Conservation (phyloP, 768 basidiomycete species). For the Cystofilobasidium bisporidii region DNA sequence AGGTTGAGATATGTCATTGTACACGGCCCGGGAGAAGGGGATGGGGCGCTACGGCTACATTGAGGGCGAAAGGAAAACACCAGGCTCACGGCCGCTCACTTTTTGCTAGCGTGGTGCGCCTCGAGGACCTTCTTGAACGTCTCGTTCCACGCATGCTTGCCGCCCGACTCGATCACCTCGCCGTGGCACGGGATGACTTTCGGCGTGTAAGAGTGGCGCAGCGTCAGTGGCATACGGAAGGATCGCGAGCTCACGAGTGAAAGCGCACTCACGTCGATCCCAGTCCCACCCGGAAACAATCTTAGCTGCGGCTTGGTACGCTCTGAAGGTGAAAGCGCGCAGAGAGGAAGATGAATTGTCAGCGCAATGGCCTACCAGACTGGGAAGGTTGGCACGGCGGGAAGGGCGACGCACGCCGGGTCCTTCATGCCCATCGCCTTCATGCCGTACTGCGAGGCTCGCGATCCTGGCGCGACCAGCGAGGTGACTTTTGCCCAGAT, state of each 20-base stretch:
- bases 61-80: too few relatives aligned
- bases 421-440: conserved; percentile 27
- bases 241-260: too few relatives aligned
- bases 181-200: conserved; percentile 42
- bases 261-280: conserved; percentile 63
- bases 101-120: not conserved
- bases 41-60: too few relatives aligned
- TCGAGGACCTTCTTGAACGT: conserved; percentile 5
- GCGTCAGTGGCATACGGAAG: too few relatives aligned
- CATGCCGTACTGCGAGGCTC: not conserved
- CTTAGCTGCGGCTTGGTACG: conserved; percentile 43
- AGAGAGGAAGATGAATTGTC: not conserved
- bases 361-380: too few relatives aligned
- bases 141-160: conserved; percentile 47
- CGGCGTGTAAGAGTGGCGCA: too few relatives aligned
- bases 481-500: not conserved
- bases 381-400: not conserved
- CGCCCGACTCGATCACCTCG: conserved; percentile 57
- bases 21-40: too few relatives aligned
- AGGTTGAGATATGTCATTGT: too few relatives aligned
- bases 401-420: conserved; percentile 36
- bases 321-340: conserved; percentile 19
- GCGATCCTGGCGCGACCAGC: not conserved
- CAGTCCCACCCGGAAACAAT: conserved; percentile 63
- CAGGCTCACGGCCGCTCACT: too few relatives aligned